Evolutionary conservation across 257 asterid genomes (phyloP).

Genomic region (Lantana camara): DNA sequence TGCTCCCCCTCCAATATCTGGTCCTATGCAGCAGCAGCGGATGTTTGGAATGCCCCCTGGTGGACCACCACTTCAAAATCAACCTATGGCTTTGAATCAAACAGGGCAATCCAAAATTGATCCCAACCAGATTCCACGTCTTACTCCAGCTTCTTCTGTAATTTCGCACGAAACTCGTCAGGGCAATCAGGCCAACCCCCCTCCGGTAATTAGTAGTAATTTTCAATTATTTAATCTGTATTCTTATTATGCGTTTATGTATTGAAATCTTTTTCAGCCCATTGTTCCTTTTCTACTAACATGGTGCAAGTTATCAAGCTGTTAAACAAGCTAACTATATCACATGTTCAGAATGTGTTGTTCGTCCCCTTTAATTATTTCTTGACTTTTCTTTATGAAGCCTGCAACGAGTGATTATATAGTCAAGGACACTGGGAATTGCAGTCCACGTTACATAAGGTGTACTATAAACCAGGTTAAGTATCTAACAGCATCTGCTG

Average conservation of each 20-base stretch:
- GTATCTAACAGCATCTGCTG: slow-evolving; percentile 27
- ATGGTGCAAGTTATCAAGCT: slow-evolving; percentile 26
- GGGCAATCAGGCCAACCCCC: slow-evolving; percentile 97
- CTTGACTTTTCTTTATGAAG: slow-evolving; percentile 44
- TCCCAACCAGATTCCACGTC: slow-evolving; percentile 97
- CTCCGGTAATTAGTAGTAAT: slow-evolving; percentile 66
- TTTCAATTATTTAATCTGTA: neutral
- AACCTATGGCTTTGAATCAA: slow-evolving; percentile 76
- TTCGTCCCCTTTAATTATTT: slow-evolving; percentile 25
- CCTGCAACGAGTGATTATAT: slow-evolving; percentile 97
- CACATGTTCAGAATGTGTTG: slow-evolving; percentile 2
- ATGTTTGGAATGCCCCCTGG: slow-evolving; percentile 87
- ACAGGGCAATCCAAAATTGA: slow-evolving; percentile 88
- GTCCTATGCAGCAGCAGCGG: slow-evolving; percentile 66
- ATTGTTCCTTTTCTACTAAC: slow-evolving; percentile 20
- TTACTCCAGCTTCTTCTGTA: slow-evolving; percentile 62
- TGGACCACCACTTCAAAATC: slow-evolving; percentile 62
- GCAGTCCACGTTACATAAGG: slow-evolving; percentile 98
- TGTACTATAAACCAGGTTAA: slow-evolving; percentile 93
- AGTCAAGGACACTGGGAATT: slow-evolving; percentile 92
- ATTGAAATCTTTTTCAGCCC: slow-evolving; percentile 3
- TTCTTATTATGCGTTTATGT: neutral
- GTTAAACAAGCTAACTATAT: slow-evolving; percentile 14
- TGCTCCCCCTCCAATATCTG: slow-evolving; percentile 68
- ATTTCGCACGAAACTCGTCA: slow-evolving; percentile 92